Evolutionary conservation across 2,329 filamentous ascomycete species (phyloP), one percentile per base, ranked within the genome.

Genomic region (Alternaria tenuissima): DNA sequence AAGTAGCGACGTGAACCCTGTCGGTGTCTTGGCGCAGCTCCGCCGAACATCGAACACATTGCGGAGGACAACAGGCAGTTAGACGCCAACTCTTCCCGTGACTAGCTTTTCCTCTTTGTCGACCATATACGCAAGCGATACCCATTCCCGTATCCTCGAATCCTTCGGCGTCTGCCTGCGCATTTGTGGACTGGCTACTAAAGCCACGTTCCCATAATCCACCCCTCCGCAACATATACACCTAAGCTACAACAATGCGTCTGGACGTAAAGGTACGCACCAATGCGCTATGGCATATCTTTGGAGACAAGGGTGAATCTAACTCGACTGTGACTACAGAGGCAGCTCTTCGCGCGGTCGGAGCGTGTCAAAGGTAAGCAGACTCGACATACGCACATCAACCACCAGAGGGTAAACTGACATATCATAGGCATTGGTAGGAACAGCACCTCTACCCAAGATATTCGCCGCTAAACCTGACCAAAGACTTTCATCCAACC

Each of bases 401-500:
- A 53, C 46, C 47, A 32, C 32, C 41, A 41, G 46, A 59, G 36
- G 52, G 20, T 53, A 36, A 62, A 55, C 75, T 78, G 68, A 78
- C 66, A 63, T 58, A 18, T 7, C 59, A 22, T 42, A 77, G 76
- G 75, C 69, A 77, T 77, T 69, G 75, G 76, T 77, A 77, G 39
- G 65, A 36, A 61, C 41, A 56, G 52, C 47, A 55, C 51, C 51
- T 53, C 41, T 30, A 48, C 49, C n/a, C 48, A 4, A 52, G 26
- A 43, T 12, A 22, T n/a, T 18, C 57, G 11, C 28, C 55, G 57
- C 71, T 75, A 66, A 74, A 59, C 9, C 49, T 22, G 43, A 41
- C 91, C 78, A 93, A 97, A 81, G 94, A 98, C 84, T 98, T 97
- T 80, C 94, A 98, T 79, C 94, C 93, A 42, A 92, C 93, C 61